Percentiles rank a stretch among this genome's conserved stretches.
Evolutionary conservation across 2,329 filamentous ascomycete genomes (phyloP).

Genomic region (Ceratocystiopsis minuta): DNA sequence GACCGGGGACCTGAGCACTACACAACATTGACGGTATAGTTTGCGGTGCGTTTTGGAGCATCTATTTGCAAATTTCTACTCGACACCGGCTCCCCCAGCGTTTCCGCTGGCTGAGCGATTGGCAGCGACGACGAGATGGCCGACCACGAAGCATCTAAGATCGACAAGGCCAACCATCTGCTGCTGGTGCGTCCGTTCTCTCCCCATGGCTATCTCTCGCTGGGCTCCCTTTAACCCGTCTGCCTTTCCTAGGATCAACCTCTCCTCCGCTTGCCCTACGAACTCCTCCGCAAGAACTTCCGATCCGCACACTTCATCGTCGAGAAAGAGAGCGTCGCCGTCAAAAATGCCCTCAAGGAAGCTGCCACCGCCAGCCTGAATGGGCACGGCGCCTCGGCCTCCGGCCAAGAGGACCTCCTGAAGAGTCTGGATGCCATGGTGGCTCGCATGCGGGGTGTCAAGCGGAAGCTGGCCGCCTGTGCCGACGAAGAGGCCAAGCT

Average conservation of each 20-base stretch:
- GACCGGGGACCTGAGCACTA: no score
- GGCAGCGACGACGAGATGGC: slow-evolving; percentile 25
- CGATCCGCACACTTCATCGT: slow-evolving; percentile 64
- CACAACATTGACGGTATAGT: no score
- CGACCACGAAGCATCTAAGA: slow-evolving; percentile 43
- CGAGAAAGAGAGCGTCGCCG: slow-evolving; percentile 48
- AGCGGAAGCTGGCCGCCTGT: slow-evolving; percentile 64
- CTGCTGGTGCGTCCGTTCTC: slow-evolving; percentile 39
- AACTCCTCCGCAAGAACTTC: slow-evolving; percentile 87
- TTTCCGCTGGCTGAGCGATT: no score
- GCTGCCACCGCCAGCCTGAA: slow-evolving; percentile 49
- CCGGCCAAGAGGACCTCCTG: slow-evolving; percentile 46
- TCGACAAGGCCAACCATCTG: slow-evolving; percentile 59
- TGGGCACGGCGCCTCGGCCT: slow-evolving; percentile 38
- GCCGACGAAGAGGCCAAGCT: slow-evolving; percentile 66
- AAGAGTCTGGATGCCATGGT: slow-evolving; percentile 73
- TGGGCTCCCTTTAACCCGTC: no score
- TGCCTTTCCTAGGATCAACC: slow-evolving; percentile 59
- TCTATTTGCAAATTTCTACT: no score
- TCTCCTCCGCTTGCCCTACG: slow-evolving; percentile 78
- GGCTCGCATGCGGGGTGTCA: slow-evolving; percentile 63
- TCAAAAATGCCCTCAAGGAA: slow-evolving; percentile 44
- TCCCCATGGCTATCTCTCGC: slow-evolving; percentile 1
- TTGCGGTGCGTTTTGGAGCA: no score
- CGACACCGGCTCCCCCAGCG: no score